phyloP scores from a whole-genome alignment of 2,329 filamentous ascomycete species.

The Colletotrichum tofieldiae region DNA sequence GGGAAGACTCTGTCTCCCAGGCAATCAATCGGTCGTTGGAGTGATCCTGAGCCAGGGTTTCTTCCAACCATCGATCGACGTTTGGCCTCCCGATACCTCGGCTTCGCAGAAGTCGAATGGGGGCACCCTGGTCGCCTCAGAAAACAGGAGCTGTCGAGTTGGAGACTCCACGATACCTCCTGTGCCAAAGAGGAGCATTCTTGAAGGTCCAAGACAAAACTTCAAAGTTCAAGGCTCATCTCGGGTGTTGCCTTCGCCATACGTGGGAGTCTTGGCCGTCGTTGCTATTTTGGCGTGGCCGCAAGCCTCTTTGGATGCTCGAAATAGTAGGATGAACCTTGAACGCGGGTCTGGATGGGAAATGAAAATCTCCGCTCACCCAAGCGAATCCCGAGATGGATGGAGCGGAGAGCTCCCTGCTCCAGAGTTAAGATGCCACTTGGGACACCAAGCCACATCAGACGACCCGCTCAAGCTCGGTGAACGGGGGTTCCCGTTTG shows the following conservation, averaged over 20 bases:
- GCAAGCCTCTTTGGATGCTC: slow-evolving; percentile 12
- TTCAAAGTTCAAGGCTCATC: slow-evolving; percentile 19
- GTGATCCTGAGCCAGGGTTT: no score
- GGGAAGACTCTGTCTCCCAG: no score
- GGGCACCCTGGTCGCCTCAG: background rate
- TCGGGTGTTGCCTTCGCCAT: slow-evolving; percentile 20
- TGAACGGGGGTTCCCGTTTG: slow-evolving; percentile 7
- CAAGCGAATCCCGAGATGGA: slow-evolving; percentile 24
- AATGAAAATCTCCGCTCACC: slow-evolving; percentile 36
- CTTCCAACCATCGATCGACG: background rate
- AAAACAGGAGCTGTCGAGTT: background rate
- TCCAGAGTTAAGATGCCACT: slow-evolving; percentile 27
- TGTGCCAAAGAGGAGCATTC: slow-evolving; percentile 9
- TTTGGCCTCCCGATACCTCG: background rate
- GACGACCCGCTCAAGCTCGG: slow-evolving; percentile 30
- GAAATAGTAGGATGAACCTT: slow-evolving; percentile 38
- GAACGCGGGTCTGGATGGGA: slow-evolving; percentile 22
- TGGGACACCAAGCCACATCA: slow-evolving; percentile 33
- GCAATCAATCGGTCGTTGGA: no score
- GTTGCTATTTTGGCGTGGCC: slow-evolving; percentile 26
- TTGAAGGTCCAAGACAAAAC: slow-evolving; percentile 2
- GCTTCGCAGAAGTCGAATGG: background rate
- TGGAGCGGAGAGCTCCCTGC: slow-evolving; percentile 20
- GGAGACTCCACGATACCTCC: background rate
- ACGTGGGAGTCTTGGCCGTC: slow-evolving; percentile 17